Percentiles rank a stretch among this genome's conserved stretches.
phyloP scores from a whole-genome alignment of 2,329 filamentous ascomycete genomes.

The Xylariaceae sp. region DNA sequence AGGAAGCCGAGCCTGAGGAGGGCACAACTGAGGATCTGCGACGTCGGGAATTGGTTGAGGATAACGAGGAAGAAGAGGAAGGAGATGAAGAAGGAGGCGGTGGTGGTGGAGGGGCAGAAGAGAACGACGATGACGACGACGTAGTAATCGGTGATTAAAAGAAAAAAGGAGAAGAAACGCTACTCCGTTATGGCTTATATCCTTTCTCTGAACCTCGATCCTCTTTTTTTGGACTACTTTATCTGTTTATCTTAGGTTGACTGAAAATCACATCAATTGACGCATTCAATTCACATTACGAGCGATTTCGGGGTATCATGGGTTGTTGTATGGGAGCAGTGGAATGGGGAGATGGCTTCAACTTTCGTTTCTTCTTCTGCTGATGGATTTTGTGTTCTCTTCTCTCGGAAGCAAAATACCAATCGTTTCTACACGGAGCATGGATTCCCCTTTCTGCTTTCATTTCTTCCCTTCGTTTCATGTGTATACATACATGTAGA shows the following conservation, averaged over 20 bases:
- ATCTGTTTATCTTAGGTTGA: neutral
- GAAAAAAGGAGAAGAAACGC: neutral
- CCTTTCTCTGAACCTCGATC: neutral
- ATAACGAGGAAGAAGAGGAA: constrained; percentile 40
- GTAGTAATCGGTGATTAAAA: constrained; percentile 38
- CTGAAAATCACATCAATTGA: constrained; percentile 1
- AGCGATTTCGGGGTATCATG: no score
- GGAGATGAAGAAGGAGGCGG: constrained; percentile 41
- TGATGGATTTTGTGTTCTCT: no score
- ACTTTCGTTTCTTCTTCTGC: no score
- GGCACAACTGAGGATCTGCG: constrained; percentile 54
- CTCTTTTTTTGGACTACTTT: no score
- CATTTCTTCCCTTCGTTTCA: neutral
- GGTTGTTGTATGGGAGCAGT: neutral
- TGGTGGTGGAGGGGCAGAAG: constrained; percentile 35
- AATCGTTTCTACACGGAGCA: no score
- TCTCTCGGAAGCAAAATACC: no score
- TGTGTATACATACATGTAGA: neutral
- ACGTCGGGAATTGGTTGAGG: constrained; percentile 49
- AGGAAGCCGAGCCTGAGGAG: constrained; percentile 50
- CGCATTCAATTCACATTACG: no score
- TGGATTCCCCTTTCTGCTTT: neutral
- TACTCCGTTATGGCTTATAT: neutral
- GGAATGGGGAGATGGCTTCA: neutral
- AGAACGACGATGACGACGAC: constrained; percentile 22